Evolutionary conservation across 768 basidiomycete genomes (phyloP), one percentile per base, ranked within the genome.

Genomic region (Auricularia heimuer): DNA sequence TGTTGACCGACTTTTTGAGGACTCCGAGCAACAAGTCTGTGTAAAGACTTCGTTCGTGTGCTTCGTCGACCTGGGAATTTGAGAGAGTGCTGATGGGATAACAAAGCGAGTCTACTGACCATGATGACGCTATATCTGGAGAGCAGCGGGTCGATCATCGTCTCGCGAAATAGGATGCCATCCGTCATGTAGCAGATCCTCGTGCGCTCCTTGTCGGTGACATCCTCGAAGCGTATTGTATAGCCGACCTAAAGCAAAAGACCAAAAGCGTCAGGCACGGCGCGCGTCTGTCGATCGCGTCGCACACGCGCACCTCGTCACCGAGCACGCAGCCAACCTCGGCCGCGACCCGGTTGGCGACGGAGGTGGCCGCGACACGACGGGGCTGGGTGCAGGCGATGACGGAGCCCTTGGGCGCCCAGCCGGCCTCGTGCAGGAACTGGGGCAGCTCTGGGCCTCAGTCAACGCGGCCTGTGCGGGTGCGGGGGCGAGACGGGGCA

Each of bases 101-200:
- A 18, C 14, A 36, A n/a, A 39, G 65, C 33, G 18, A 3, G 65
- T 42, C 39, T 42, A 73, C 81, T 61, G 68, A 89, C 94, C 94
- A 99, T 98, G 67, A 98, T 89, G 10, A 94, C 93, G 71, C 93
- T 96, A 71, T 95, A 98, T 33, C 88, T 86, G 72, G 89, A 92
- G 62, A 99, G 81, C 35, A 98, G 75, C 18, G 97, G 97, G 72
- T 99, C 96, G 44, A 94, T 79, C 70, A 98, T 82, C 29, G 89
- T 88, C 77, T 98, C 95, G 66, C 95, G 85, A 74, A 98, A 98
- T 44, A 99, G 85, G 87, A 98, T 95, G 56, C 97, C 97, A 74
- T 99, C 97, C 37, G 97, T 99, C 85, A 98, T 83, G 75, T 98
- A 99, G 51, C 94, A 82, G 73, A 99, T 92, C 34, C 92, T 83